Evolutionary conservation across 208 protist species (phyloP).

Genomic region (Entamoeba dispar): DNA sequence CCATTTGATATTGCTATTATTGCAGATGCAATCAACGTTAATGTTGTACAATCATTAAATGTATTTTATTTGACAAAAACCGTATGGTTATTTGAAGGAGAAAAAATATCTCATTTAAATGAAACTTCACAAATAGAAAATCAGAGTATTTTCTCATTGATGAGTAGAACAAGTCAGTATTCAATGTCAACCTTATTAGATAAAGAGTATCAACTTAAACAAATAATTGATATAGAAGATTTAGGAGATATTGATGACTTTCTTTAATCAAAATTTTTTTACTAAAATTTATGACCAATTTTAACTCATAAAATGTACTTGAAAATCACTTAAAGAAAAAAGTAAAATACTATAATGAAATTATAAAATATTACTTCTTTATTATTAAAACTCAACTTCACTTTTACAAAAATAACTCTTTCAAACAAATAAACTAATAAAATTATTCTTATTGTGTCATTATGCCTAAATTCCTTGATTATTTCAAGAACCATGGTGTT

Average conservation of each 20-base stretch:
- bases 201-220: not conserved
- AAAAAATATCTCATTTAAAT: not conserved
- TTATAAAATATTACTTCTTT: no score
- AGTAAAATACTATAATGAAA: no score
- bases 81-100: not conserved
- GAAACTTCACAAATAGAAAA: not conserved
- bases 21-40: not conserved
- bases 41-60: not conserved
- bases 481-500: no score
- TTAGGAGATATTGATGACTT: not conserved
- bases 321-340: no score
- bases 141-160: not conserved
- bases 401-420: no score
- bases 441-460: no score
- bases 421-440: no score
- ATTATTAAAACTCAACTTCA: no score
- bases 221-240: not conserved
- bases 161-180: not conserved
- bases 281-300: no score
- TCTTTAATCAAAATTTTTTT: no score
- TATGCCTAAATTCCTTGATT: no score
- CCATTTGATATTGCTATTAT: not conserved
- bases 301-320: no score
- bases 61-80: not conserved
- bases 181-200: not conserved